These are phyloP conservation scores for Maudiozyma turicensis DNA, from an alignment of 805 yeast genomes.

Conservation along the genomic window DNA sequence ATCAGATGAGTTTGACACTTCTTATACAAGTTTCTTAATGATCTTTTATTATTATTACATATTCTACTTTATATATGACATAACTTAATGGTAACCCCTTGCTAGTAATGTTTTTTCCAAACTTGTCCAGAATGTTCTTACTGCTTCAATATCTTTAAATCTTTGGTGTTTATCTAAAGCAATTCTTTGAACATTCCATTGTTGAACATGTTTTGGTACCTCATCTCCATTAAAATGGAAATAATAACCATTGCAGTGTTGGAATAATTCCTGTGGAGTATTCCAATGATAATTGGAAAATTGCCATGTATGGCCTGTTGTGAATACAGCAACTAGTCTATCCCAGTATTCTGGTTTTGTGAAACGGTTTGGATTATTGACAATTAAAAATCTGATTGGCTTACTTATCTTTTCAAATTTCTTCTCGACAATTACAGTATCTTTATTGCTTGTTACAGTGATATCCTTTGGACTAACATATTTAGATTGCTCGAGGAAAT, in stretches of 20 bases:
- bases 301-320: conserved; percentile 98
- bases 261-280: conserved; percentile 72
- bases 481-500: conserved; percentile 62
- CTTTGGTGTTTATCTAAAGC: conserved; percentile 72
- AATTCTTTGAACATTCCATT: conserved; percentile 83
- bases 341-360: conserved; percentile 97
- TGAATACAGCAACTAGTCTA: conserved; percentile 87
- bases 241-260: conserved; percentile 73
- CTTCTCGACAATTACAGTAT: conserved; percentile 25
- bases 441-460: conserved; percentile 26
- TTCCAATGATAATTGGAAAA: conserved; percentile 78
- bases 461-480: conserved; percentile 44
- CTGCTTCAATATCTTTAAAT: conserved; percentile 81
- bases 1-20: no score
- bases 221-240: conserved; percentile 70
- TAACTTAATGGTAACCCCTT: conserved; percentile 43
- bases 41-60: no score
- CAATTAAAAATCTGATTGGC: conserved; percentile 44
- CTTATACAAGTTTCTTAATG: no score
- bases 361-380: conserved; percentile 77
- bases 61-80: no score
- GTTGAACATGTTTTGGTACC: conserved; percentile 61
- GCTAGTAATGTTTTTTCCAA: conserved; percentile 64
- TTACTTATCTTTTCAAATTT: conserved; percentile 24
- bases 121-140: conserved; percentile 75